Base-by-base conservation (phyloP, 345 rosid species). In the Populus davidiana region DNA sequence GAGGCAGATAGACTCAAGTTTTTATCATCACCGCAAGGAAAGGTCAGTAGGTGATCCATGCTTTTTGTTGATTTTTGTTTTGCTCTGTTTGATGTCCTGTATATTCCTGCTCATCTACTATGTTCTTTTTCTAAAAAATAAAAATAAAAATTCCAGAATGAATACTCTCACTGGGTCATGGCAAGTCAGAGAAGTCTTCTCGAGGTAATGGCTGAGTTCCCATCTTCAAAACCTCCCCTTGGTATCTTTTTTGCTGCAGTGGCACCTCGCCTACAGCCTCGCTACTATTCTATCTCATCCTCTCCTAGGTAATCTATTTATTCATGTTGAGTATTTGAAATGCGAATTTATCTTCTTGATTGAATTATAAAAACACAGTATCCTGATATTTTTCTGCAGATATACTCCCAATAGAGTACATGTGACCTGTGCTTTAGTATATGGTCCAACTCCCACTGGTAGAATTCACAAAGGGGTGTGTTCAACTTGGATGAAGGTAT, bases 1-100 rank as follows among this genome's bases (percentile, higher is more conserved):
- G 98, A 94, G 86, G 93, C 90, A 38, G 89, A 90, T 68, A 81
- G 80, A 63, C 84, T 81, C n/a, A 73, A 56, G 31, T 77, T 77
- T 33, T 54, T 81, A 64, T 59, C 84, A 49, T 81, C 84, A 21
- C 81, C 78, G 13, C 75, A 77, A 47, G 81, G 84, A 18, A 77
- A 81, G 84, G 84, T 81, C 35, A 27, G 31, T 52, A 8, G n/a
- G 50, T 47, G 21, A 11, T 73, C 67, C 66, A 41, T 44, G 12
- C 65, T 75, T 44, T 29, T 31, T 49, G 38, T 65, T 73, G 39
- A 36, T 23, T 23, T 81, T 39, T 25, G 47, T 35, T 69, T 27
- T 61, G n/a, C 16, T 61, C 21, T 23, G 31, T 38, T 72, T 72
- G 43, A 8, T 67, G 33, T 44, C 31, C 54, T 67, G 47, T 27